Evolutionary conservation across 495 filamentous ascomycete species (phyloP).

Genomic region (Lasiosphaeria hispida): DNA sequence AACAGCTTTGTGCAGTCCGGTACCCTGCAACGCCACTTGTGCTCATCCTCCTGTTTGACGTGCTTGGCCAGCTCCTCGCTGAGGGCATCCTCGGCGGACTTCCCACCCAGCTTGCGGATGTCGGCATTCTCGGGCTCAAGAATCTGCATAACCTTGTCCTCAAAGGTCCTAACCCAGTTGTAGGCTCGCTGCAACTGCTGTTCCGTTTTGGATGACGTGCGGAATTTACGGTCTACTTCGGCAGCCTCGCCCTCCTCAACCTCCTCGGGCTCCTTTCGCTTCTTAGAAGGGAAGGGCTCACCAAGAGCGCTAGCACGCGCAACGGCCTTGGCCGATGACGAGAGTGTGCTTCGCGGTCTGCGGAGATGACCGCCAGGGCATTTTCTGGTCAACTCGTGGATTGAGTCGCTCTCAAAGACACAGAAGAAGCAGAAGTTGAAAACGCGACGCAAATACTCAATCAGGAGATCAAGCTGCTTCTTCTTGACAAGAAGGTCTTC

Average conservation of each 20-base stretch:
- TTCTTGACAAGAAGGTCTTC: constrained; percentile 88
- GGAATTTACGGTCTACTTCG: constrained; percentile 61
- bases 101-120: constrained; percentile 83
- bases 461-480: constrained; percentile 92
- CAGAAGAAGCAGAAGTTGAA: constrained; percentile 99
- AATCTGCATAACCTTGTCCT: constrained; percentile 91
- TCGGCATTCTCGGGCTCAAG: constrained; percentile 87
- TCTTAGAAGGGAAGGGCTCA: constrained; percentile 76
- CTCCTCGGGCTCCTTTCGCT: constrained; percentile 63
- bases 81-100: constrained; percentile 77
- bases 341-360: constrained; percentile 79
- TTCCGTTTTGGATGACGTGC: constrained; percentile 71
- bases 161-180: constrained; percentile 99
- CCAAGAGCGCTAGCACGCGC: constrained; percentile 77
- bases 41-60: constrained; percentile 95
- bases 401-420: constrained; percentile 95
- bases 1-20: constrained; percentile 95
- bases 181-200: constrained; percentile 90
- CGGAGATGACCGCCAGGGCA: constrained; percentile 95
- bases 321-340: constrained; percentile 76
- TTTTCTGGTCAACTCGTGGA: constrained; percentile 92
- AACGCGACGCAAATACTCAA: constrained; percentile 93
- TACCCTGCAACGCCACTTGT: constrained; percentile 94
- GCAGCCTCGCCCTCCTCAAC: constrained; percentile 62
- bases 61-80: constrained; percentile 83